A percentile compares a stretch with the other conserved stretches of the same genome.
These are phyloP conservation scores for Cucurbita ficifolia DNA, from an alignment of 306 rosid genomes.

Conservation along the genomic window DNA sequence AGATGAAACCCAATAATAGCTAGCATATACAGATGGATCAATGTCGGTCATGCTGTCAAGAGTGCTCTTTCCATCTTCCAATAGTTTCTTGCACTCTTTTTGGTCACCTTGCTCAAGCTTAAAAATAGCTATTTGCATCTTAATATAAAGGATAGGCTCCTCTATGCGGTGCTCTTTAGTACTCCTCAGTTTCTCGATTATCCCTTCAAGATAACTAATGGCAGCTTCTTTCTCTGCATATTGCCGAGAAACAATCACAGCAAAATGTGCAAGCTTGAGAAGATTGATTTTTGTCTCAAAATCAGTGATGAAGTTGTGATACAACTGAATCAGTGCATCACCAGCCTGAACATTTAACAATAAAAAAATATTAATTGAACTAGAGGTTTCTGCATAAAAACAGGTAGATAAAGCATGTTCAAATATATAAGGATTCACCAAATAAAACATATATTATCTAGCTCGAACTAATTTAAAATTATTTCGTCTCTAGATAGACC, in stretches of 20 bases:
- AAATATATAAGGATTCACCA: not conserved
- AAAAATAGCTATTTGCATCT: conserved; percentile 75
- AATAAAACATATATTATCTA: not conserved
- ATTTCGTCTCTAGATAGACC: not conserved
- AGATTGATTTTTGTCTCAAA: conserved; percentile 97
- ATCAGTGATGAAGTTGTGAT: conserved; percentile 94
- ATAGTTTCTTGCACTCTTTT: conserved; percentile 78
- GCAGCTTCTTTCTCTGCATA: conserved; percentile 96
- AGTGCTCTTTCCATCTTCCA: conserved; percentile 88
- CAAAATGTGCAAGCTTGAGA: conserved; percentile 98
- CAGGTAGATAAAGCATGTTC: not conserved
- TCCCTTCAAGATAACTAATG: conserved; percentile 67
- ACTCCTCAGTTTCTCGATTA: conserved; percentile 78
- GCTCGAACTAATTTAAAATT: not conserved
- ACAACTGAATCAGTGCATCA: conserved; percentile 85
- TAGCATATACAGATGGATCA: conserved; percentile 93
- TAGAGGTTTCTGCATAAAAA: not conserved
- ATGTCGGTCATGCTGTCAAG: conserved; percentile 98
- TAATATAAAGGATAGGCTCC: conserved; percentile 83
- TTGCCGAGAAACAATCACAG: conserved; percentile 90
- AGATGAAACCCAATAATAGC: conserved; percentile 91
- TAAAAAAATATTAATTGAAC: not conserved
- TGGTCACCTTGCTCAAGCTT: conserved; percentile 83
- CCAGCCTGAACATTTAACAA: conserved; percentile 63
- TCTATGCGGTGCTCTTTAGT: conserved; percentile 86